Base-by-base conservation (phyloP, 83 land plant species). In the Picea abies region DNA sequence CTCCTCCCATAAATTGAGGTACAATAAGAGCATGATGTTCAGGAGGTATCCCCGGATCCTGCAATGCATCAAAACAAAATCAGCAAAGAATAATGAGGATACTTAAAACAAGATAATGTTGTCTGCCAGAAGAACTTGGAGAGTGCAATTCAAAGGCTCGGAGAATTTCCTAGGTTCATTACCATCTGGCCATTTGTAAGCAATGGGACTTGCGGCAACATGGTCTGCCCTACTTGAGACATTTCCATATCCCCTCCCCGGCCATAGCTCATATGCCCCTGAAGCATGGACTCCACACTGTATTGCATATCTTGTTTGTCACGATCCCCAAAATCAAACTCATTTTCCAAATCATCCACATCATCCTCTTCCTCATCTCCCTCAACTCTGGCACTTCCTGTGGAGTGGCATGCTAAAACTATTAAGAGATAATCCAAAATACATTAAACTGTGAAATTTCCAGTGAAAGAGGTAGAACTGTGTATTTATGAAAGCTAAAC, bases 351-450 rank as follows among this genome's bases (percentile, higher is more conserved):
- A 79, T 94, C 96, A 83, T 94, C 96, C 20, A 72, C 82, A 60
- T 85, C 93, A 84, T 94, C 96, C 81, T 94, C 96, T 61, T 94
- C 96, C 56, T 94, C 96, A 84, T 94, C 96, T 15, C 96, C 96
- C 56, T 92, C 91, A 7, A 94, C 96, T 78, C 64, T 29, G n/a
- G 20, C 11, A 60, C 63, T 16, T 11, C 39, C n/a, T 11, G 17
- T 60, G n/a, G 41, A 15, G 49, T 8, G 44, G 52, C 60, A 56
- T 56, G 60, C 60, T 56, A 56, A 56, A 56, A 56, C 15, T 56
- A 56, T 56, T 56, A 56, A 56, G 60, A 56, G 60, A 56, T 56
- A 56, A 56, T 29, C 76, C 19, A 20, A 35, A 41, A 7, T 41
- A 71, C 22, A 39, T 39, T 44, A 44, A 44, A 44, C 47, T 44